These are phyloP conservation scores for Blastocystis sp. DNA, from an alignment of 352 stramenopile genomes.

Conservation along the genomic window DNA sequence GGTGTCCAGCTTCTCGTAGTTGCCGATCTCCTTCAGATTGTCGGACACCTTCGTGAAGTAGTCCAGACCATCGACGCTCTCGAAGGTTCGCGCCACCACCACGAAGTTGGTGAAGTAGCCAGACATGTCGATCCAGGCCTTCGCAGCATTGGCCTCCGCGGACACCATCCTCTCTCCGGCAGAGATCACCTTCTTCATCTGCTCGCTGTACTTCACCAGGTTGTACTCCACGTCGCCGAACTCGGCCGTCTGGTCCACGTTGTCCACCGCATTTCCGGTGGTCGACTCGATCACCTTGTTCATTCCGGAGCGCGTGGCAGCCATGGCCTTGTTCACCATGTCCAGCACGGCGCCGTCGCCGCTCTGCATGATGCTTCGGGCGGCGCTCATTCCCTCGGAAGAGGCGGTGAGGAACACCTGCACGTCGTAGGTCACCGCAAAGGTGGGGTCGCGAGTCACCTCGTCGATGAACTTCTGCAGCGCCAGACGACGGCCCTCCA, in stretches of 20 bases:
- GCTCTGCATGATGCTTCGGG: not conserved
- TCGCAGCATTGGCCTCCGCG: not conserved
- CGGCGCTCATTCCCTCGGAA: constrained; percentile 28
- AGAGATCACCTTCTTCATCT: constrained; percentile 45
- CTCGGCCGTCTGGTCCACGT: constrained; percentile 6
- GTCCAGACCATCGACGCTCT: constrained; percentile 35
- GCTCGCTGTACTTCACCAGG: constrained; percentile 40
- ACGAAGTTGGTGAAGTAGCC: constrained; percentile 59
- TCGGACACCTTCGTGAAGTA: constrained; percentile 53
- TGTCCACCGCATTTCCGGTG: constrained; percentile 21
- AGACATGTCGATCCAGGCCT: not conserved
- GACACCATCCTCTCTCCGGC: constrained; percentile 21
- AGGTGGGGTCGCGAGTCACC: constrained; percentile 22
- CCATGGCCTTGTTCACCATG: constrained; percentile 54
- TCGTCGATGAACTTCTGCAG: constrained; percentile 60
- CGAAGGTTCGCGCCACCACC: constrained; percentile 52
- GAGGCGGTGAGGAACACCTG: constrained; percentile 58
- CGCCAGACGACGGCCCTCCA: constrained; percentile 41
- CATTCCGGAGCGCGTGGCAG: constrained; percentile 8
- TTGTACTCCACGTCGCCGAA: constrained; percentile 54
- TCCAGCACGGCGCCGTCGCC: constrained; percentile 33
- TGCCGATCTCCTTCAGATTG: constrained; percentile 27
- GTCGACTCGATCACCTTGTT: constrained; percentile 46
- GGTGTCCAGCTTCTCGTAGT: constrained; percentile 9
- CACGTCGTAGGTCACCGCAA: constrained; percentile 49